Percentiles rank a stretch among this genome's conserved stretches.
Conservation (phyloP, 257 asterid genomes). For the Primulina huaijiensis region DNA sequence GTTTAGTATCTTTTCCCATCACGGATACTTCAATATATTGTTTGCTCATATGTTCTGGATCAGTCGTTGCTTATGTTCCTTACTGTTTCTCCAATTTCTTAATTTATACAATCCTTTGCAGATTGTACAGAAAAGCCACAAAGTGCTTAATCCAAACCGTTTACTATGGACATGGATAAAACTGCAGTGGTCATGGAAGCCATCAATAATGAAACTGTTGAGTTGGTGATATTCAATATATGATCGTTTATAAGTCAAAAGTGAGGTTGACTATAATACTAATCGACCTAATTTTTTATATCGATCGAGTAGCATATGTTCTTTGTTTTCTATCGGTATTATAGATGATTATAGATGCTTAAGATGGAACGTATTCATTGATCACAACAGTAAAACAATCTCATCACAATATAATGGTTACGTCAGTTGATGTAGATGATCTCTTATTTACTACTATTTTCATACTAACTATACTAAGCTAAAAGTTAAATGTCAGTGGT, state of each 20-base stretch:
- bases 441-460: neutral
- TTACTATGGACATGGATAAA: constrained; percentile 28
- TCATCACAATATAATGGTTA: neutral
- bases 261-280: neutral
- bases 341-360: neutral
- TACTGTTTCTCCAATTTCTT: neutral
- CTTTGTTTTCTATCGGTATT: no score
- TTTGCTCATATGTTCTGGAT: neutral
- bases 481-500: no score
- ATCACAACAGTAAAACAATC: neutral
- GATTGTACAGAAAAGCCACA: neutral
- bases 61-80: neutral
- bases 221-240: constrained; percentile 40
- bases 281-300: neutral
- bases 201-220: constrained; percentile 61
- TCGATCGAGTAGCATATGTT: neutral
- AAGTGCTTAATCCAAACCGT: neutral
- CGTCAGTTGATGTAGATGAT: neutral
- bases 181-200: constrained; percentile 43
- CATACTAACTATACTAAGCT: neutral
- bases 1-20: neutral
- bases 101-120: neutral
- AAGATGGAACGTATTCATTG: neutral
- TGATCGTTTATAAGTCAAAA: neutral
- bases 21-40: neutral